Percentiles rank a stretch among this genome's conserved stretches.
These are phyloP conservation scores for Penicillium canariense DNA, from an alignment of 495 filamentous ascomycete genomes.

Conservation along the genomic window DNA sequence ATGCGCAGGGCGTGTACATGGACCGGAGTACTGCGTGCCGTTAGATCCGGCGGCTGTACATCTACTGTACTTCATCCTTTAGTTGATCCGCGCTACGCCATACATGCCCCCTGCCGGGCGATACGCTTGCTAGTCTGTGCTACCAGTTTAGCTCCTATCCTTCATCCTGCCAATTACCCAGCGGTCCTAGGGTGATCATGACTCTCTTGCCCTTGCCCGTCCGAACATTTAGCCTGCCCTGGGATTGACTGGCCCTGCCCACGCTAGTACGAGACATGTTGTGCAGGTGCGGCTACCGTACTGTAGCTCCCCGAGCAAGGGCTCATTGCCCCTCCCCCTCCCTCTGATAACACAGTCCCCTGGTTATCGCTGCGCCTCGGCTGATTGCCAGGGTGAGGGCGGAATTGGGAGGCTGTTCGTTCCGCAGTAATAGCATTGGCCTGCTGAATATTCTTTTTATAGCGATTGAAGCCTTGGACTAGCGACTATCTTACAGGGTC, in stretches of 20 bases:
- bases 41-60: not conserved
- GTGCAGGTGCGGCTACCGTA: constrained; percentile 23
- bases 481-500: too few relatives aligned
- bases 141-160: too few relatives aligned
- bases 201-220: not conserved
- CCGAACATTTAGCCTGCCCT: not conserved
- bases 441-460: not conserved
- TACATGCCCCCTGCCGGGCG: not conserved
- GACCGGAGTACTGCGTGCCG: constrained; percentile 14
- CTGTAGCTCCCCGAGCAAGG: not conserved
- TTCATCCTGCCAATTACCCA: not conserved
- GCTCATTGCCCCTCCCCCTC: constrained; percentile 16
- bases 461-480: too few relatives aligned
- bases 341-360: not conserved
- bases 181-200: not conserved
- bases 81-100: too few relatives aligned
- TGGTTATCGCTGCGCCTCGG: constrained; percentile 12
- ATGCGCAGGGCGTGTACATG: not conserved
- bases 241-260: too few relatives aligned
- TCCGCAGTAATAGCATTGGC: not conserved
- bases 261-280: constrained; percentile 13
- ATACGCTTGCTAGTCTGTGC: too few relatives aligned
- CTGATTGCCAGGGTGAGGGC: constrained; percentile 7
- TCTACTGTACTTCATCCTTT: constrained; percentile 2
- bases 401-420: constrained; percentile 8